Evolutionary conservation across 176 grass and related monocot species (phyloP).

Genomic region (Triticum urartu): DNA sequence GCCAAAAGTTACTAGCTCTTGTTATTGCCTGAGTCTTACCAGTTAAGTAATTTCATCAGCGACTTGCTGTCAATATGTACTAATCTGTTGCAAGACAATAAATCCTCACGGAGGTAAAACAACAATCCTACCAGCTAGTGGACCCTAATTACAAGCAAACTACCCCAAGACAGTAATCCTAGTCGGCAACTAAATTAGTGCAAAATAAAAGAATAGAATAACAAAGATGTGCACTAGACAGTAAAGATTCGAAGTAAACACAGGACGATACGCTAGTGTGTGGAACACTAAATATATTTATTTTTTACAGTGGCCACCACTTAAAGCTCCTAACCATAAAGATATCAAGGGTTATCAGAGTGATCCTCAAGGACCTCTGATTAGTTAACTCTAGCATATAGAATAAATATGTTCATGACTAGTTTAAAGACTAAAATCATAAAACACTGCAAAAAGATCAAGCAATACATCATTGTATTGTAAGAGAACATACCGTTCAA

Average conservation of each 20-base stretch:
- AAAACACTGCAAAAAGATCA: neutral
- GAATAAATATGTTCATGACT: constrained; percentile 6
- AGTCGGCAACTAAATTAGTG: neutral
- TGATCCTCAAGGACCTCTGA: neutral
- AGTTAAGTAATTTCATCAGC: neutral
- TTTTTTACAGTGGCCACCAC: neutral
- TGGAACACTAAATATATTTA: neutral
- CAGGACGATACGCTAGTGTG: neutral
- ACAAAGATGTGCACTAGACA: neutral
- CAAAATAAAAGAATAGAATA: neutral
- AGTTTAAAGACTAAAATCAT: neutral
- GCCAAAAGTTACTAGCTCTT: neutral
- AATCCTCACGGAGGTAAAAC: neutral
- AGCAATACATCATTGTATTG: neutral
- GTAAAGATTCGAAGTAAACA: too few species aligned
- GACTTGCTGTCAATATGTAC: neutral
- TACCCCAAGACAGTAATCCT: neutral
- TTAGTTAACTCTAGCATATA: neutral
- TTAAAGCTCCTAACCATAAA: neutral
- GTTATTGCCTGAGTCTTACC: neutral
- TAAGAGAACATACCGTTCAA: constrained; percentile 4
- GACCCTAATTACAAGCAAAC: neutral
- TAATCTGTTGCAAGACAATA: neutral
- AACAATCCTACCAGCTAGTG: neutral
- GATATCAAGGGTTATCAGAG: neutral